Evolutionary conservation across 371 early-diverging fungal species (phyloP).

Genomic region (Smittium mucronatum): DNA sequence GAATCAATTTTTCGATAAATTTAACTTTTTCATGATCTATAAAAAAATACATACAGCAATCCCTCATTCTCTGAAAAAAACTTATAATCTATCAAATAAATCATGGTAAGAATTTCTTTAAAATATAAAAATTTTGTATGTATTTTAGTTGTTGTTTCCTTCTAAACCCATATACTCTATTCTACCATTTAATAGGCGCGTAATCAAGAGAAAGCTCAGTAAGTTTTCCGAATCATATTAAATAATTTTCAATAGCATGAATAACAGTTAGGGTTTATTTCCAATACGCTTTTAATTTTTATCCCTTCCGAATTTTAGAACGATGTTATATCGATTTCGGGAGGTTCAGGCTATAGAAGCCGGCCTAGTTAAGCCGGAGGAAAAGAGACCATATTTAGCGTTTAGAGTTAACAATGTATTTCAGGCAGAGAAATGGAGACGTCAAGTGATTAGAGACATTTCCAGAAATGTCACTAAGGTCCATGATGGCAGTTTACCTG

Average conservation of each 20-base stretch:
- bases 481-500: constrained; percentile 74
- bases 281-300: neutral
- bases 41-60: too few species aligned
- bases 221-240: constrained; percentile 14
- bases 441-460: constrained; percentile 74
- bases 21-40: too few species aligned
- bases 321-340: constrained; percentile 93
- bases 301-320: neutral
- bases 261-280: neutral
- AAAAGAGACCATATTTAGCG: constrained; percentile 64
- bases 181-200: constrained; percentile 80
- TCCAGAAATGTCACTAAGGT: constrained; percentile 77
- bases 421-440: constrained; percentile 84
- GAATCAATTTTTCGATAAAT: too few species aligned
- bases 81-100: too few species aligned
- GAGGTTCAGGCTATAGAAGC: constrained; percentile 79
- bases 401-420: constrained; percentile 48
- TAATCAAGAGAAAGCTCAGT: constrained; percentile 94
- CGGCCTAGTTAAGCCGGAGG: constrained; percentile 48
- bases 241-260: neutral
- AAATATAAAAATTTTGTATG: too few species aligned
- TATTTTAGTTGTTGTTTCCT: too few species aligned
- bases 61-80: too few species aligned
- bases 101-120: too few species aligned
- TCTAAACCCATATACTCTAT: too few species aligned